Base-by-base conservation (phyloP, 2,329 filamentous ascomycete species). In the Colletotrichum sp. region DNA sequence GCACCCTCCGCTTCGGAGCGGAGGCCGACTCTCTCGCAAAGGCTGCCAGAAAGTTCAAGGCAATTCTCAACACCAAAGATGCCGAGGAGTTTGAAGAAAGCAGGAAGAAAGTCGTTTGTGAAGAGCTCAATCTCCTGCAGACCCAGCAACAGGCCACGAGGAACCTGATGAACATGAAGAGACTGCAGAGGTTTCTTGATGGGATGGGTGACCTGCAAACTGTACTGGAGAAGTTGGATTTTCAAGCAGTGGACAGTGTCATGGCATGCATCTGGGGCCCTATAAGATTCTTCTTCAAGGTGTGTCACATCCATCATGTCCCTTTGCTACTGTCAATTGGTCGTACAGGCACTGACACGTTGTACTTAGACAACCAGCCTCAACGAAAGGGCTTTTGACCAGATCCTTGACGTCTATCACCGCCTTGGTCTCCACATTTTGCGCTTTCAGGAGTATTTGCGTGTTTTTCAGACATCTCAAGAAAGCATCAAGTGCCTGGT, bases 191-290 rank as follows among this genome's bases (percentile, higher is more conserved):
- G 24, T 82, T 81, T 57, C 75, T 83, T 4, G 28, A 69, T 7
- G 77, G 76, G 30, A 78, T 81, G 64, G n/a, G n/a, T n/a, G n/a
- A n/a, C n/a, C n/a, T n/a, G n/a, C n/a, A n/a, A n/a, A n/a, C n/a
- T n/a, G n/a, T n/a, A n/a, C n/a, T n/a, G n/a, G n/a, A n/a, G n/a
- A n/a, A n/a, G 12, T 28, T 72, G 57, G 66, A 52, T 0, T 48
- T 75, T 14, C 34, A 68, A 2, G 39, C 39, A 10, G 75, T 64
- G 8, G 52, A 9, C 7, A 14, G 32, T 77, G 79, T 84, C 68
- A 77, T 78, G 72, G 68, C 72, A 10, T 81, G 70, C n/a, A 78
- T 83, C 39, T 83, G 82, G 82, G 82, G 82, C 2, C 81, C 82
- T 2, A 77, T 80, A n/a, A 71, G 74, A 10, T 80, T 77, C 24